These are phyloP conservation scores for Colletotrichum spaethianum DNA, from an alignment of 2,329 filamentous ascomycete species.

Conservation along the genomic window DNA sequence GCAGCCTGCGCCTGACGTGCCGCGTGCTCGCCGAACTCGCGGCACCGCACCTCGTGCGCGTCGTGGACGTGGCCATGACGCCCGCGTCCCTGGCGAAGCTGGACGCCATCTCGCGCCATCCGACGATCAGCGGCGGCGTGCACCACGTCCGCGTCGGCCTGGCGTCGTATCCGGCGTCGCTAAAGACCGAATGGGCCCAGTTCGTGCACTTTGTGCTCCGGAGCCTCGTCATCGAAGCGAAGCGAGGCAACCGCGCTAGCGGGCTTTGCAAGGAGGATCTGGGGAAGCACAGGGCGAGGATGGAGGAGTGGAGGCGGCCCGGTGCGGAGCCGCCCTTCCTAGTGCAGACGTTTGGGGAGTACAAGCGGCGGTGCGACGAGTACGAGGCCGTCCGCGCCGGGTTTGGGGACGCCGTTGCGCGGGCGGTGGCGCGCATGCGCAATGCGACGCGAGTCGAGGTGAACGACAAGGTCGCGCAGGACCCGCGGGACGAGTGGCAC, in stretches of 20 bases:
- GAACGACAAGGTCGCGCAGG: not conserved
- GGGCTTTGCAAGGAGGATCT: too few species aligned
- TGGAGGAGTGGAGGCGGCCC: not conserved
- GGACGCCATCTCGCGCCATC: not conserved
- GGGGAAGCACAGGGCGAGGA: not conserved
- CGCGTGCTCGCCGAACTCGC: not conserved
- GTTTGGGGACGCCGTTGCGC: not conserved
- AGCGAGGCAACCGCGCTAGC: not conserved
- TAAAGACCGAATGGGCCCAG: not conserved
- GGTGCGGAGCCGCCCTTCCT: not conserved
- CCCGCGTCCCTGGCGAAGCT: not conserved
- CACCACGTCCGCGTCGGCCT: not conserved
- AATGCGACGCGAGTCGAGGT: not conserved
- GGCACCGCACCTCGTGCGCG: slow-evolving; percentile 1
- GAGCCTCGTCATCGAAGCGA: not conserved
- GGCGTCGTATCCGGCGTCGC: not conserved
- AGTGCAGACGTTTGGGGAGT: not conserved
- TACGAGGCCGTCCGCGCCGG: not conserved
- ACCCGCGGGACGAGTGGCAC: not conserved
- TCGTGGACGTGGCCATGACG: not conserved
- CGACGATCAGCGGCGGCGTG: not conserved
- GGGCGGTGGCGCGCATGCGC: not conserved
- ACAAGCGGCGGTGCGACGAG: not conserved
- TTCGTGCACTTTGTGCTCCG: not conserved
- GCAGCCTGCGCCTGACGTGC: not conserved